These are phyloP conservation scores for Nemania serpens DNA, from an alignment of 2,329 filamentous ascomycete species.

Conservation along the genomic window DNA sequence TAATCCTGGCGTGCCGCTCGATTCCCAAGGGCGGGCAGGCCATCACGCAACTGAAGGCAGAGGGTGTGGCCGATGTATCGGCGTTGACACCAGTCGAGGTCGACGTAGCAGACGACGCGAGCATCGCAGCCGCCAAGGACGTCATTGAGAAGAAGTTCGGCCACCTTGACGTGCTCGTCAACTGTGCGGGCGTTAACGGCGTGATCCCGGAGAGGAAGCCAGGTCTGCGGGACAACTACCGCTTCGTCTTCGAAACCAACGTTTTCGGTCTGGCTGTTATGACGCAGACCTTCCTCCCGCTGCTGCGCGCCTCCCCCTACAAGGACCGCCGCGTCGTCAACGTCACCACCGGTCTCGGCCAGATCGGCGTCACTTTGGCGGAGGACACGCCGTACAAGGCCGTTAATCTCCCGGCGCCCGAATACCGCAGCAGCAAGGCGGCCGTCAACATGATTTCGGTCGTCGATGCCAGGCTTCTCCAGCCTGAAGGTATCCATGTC, in stretches of 20 bases:
- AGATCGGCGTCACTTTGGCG: not conserved
- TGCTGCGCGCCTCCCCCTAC: slow-evolving; percentile 8
- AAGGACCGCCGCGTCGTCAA: slow-evolving; percentile 11
- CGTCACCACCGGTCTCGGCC: slow-evolving; percentile 9
- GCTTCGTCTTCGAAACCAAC: slow-evolving; percentile 11
- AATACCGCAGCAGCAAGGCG: slow-evolving; percentile 14
- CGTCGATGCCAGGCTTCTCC: slow-evolving; percentile 28
- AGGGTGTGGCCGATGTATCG: not conserved
- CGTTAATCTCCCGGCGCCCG: not conserved
- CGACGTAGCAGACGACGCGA: not conserved
- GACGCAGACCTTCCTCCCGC: slow-evolving; percentile 8
- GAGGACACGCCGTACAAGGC: not conserved
- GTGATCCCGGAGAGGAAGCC: too few relatives aligned
- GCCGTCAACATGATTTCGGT: slow-evolving; percentile 14
- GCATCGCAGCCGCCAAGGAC: not conserved
- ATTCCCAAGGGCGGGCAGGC: not conserved
- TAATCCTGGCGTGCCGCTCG: not conserved
- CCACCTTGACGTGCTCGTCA: slow-evolving; percentile 17
- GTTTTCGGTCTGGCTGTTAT: slow-evolving; percentile 14
- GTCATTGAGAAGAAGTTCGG: not conserved
- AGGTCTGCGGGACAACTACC: slow-evolving; percentile 3
- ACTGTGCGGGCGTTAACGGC: slow-evolving; percentile 7
- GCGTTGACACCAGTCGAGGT: not conserved
- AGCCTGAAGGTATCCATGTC: not conserved
- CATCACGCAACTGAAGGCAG: not conserved